Evolutionary conservation across 176 grass and related monocot genomes (phyloP), one percentile per base, ranked within the genome.

Genomic region (Urochloa ruziziensis): DNA sequence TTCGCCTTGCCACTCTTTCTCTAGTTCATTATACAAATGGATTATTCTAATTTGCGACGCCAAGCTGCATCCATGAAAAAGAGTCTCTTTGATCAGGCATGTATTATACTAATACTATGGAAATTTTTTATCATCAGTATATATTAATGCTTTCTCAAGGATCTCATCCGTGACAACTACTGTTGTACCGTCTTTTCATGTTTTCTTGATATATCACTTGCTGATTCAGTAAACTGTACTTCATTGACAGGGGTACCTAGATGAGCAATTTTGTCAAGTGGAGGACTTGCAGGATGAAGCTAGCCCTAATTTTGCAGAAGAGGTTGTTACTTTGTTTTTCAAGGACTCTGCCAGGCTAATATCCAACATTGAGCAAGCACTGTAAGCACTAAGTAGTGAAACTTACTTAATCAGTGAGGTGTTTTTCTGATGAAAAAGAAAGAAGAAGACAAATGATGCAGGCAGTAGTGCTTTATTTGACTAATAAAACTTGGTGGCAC

Each of bases 251-350:
- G 96, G 93, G 8, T 91, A 92, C 87, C 82, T 99, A 46, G 96
- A 99, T 73, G 96, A 99, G 77, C 96, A 99, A 27, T 99, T 99
- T 80, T 73, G 85, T 85, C 96, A 96, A 80, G 82, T 99, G 62
- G 96, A 99, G 77, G 96, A 99, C 59, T 90, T 96, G 79, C 93
- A 99, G 73, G 96, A 99, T 81, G 96, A 99, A 80, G 80, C 75
- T 82, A 99, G 91, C 77, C 96, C 93, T 83, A 94, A 99, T 84
- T 99, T 99, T 83, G 80, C 91, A 1, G 91, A 99, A 87, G 96
- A 99, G 91, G 96, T 99, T 18, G 91, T 83, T 24, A 84, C 89
- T 63, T 87, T 93, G 87, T 99, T 96, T 73, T 90, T 96, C 46
- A 96, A 89, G 81, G 91, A 99, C 82, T 99, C 96, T 5, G 62